Conservation (phyloP, 2,329 filamentous ascomycete genomes). For the Cryphonectria radicalis region DNA sequence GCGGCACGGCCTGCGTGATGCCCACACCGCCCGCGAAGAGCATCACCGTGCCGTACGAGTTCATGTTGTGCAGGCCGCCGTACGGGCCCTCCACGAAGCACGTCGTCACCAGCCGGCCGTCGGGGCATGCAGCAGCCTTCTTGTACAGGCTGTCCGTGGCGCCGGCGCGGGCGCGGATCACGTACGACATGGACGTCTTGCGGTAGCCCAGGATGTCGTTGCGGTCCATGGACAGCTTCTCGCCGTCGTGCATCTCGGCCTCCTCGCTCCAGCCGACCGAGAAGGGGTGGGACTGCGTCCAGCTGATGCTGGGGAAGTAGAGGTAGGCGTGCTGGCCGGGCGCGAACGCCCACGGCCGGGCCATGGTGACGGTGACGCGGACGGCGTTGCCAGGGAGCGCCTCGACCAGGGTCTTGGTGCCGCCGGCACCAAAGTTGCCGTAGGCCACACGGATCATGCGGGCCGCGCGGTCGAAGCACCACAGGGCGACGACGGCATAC, state of each 20-base stretch:
- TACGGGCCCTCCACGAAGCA: slow-evolving; percentile 80
- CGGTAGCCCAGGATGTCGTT: slow-evolving; percentile 62
- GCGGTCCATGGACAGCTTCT: slow-evolving; percentile 63
- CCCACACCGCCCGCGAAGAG: slow-evolving; percentile 82
- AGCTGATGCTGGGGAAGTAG: slow-evolving; percentile 73
- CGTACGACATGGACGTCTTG: slow-evolving; percentile 70
- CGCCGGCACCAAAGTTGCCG: slow-evolving; percentile 68
- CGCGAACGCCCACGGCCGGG: slow-evolving; percentile 75
- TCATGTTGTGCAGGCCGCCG: slow-evolving; percentile 70
- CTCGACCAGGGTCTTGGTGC: slow-evolving; percentile 72
- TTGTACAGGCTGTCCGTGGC: slow-evolving; percentile 73
- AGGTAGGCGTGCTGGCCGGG: slow-evolving; percentile 81
- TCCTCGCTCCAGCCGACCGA: slow-evolving; percentile 80
- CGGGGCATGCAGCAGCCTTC: slow-evolving; percentile 64
- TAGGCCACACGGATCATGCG: slow-evolving; percentile 65
- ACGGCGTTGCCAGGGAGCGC: slow-evolving; percentile 76
- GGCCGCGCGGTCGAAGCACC: slow-evolving; percentile 65
- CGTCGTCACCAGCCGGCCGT: slow-evolving; percentile 64
- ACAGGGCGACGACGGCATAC: slow-evolving; percentile 66
- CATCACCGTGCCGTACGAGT: slow-evolving; percentile 78
- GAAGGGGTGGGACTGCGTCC: slow-evolving; percentile 79
- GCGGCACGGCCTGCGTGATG: slow-evolving; percentile 78
- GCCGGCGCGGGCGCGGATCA: slow-evolving; percentile 75
- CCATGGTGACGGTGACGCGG: slow-evolving; percentile 73
- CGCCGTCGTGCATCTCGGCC: slow-evolving; percentile 52